These are phyloP conservation scores for Cadophora malorum DNA, from an alignment of 2,329 filamentous ascomycete genomes.

Conservation along the genomic window DNA sequence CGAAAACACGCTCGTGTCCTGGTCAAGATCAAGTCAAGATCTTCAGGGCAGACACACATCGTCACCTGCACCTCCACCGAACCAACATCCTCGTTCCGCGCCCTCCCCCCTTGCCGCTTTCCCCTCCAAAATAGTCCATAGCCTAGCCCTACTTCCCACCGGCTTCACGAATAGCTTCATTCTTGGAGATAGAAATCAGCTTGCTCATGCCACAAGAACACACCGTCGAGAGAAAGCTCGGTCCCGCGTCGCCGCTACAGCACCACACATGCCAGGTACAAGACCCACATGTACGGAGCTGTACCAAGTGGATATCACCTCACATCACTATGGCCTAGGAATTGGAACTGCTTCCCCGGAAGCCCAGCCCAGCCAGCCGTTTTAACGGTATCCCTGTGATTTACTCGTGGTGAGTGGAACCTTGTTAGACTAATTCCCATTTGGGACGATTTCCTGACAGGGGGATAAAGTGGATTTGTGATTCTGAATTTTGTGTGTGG, in stretches of 20 bases:
- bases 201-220: background rate
- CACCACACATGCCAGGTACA: conserved; percentile 35
- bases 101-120: background rate
- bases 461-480: background rate
- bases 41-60: background rate
- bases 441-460: conserved; percentile 7
- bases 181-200: background rate
- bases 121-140: background rate
- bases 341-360: conserved; percentile 36
- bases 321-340: conserved; percentile 23
- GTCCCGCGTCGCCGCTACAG: conserved; percentile 9
- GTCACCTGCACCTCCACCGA: background rate
- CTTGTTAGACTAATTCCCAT: conserved; percentile 13
- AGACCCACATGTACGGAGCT: conserved; percentile 13
- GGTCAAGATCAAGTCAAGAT: background rate
- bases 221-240: background rate
- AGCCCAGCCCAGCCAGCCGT: conserved; percentile 21
- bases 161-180: background rate
- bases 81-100: conserved; percentile 19
- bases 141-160: background rate
- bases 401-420: background rate
- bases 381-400: conserved; percentile 1
- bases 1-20: too few species aligned
- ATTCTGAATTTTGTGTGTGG: background rate
- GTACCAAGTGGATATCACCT: conserved; percentile 8